Conservation (phyloP, 768 basidiomycete genomes). For the Tylopilus rubrobrunneus region DNA sequence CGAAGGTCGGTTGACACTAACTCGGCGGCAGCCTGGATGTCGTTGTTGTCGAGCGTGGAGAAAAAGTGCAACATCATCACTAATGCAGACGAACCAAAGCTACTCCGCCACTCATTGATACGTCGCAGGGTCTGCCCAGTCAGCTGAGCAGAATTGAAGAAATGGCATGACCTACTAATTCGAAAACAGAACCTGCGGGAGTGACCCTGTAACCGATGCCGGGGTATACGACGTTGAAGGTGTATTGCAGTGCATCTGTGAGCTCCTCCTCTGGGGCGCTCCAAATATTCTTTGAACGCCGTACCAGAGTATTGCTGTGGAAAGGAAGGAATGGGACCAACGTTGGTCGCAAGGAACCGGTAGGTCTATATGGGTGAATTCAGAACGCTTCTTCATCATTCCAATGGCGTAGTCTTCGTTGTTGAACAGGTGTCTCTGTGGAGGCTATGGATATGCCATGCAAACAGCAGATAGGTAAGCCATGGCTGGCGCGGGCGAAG, state of each 20-base stretch:
- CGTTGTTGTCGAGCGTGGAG: background rate
- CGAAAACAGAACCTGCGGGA: background rate
- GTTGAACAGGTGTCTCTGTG: background rate
- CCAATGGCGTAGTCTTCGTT: background rate
- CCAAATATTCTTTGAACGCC: background rate
- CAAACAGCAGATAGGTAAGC: background rate
- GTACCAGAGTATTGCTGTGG: constrained; percentile 7
- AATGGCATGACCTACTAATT: background rate
- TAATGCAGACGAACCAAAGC: background rate
- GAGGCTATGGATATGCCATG: background rate
- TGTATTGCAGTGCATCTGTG: background rate
- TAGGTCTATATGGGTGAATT: background rate
- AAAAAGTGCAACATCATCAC: constrained; percentile 4
- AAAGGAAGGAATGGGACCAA: constrained; percentile 2
- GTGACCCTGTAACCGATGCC: background rate
- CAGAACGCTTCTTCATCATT: background rate
- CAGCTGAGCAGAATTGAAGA: background rate
- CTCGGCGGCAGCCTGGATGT: background rate
- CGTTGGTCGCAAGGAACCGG: constrained; percentile 3
- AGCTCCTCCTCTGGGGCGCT: background rate
- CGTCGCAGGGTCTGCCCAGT: background rate
- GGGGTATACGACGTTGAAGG: constrained; percentile 4
- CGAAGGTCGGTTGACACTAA: background rate
- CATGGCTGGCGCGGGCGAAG: too few relatives aligned
- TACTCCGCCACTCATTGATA: background rate